A percentile compares a stretch with the other conserved stretches of the same genome.
Conservation (phyloP, 2,329 filamentous ascomycete species). For the Trichoderma arundinaceum region DNA sequence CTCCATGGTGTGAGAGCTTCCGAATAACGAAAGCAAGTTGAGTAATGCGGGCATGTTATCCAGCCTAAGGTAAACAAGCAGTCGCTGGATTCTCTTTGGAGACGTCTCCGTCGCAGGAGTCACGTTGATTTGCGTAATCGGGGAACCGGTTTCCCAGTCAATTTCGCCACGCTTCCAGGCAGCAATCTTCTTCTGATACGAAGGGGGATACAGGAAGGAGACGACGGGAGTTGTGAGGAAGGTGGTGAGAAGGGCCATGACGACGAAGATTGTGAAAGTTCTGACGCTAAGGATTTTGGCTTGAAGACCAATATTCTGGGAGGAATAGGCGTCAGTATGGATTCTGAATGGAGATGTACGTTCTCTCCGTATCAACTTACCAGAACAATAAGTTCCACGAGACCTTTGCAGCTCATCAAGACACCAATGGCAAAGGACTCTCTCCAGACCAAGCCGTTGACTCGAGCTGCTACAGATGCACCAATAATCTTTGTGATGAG, state of each 20-base stretch:
- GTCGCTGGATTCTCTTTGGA: conserved; percentile 56
- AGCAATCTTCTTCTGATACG: conserved; percentile 59
- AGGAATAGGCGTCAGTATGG: conserved; percentile 13
- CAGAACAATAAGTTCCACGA: conserved; percentile 93
- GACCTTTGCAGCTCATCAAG: conserved; percentile 95
- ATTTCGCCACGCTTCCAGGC: conserved; percentile 80
- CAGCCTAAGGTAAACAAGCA: conserved; percentile 82
- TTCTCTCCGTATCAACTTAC: conserved; percentile 54
- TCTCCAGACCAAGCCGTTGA: conserved; percentile 83
- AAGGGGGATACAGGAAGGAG: conserved; percentile 72
- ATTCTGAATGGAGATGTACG: neutral
- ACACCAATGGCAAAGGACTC: conserved; percentile 87
- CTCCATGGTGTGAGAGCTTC: conserved; percentile 49
- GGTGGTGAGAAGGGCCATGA: conserved; percentile 89
- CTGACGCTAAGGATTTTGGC: conserved; percentile 78
- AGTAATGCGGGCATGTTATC: conserved; percentile 85
- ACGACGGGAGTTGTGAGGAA: conserved; percentile 82
- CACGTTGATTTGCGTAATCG: conserved; percentile 31
- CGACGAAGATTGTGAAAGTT: conserved; percentile 92
- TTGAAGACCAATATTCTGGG: conserved; percentile 75
- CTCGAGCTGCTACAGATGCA: conserved; percentile 76
- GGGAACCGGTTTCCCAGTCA: conserved; percentile 69
- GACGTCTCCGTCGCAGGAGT: conserved; percentile 28
- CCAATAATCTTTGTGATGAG: conserved; percentile 86
- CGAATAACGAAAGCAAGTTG: conserved; percentile 79